Evolutionary conservation across 495 filamentous ascomycete species (phyloP).

Genomic region (Talaromyces adpressus): DNA sequence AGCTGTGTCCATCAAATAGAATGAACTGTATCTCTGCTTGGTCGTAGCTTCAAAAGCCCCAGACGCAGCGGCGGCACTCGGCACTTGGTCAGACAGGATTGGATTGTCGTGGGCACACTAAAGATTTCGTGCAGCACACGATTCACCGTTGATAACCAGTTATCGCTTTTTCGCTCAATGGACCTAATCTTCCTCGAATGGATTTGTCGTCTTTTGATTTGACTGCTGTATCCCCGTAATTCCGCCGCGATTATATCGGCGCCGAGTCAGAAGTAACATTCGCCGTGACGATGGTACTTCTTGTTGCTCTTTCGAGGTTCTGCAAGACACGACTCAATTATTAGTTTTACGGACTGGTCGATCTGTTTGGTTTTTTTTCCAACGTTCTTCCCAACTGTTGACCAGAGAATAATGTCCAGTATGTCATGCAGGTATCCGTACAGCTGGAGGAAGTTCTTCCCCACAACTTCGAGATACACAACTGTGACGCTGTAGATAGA

Average conservation of each 20-base stretch:
- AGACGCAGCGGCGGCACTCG: not conserved
- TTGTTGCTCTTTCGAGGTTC: not conserved
- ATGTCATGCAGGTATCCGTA: not conserved
- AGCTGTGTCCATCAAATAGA: not conserved
- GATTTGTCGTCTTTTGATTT: not conserved
- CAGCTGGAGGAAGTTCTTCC: not conserved
- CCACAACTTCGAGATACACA: not conserved
- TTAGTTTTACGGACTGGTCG: not conserved
- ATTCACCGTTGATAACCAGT: not conserved
- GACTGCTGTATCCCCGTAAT: not conserved
- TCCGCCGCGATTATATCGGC: not conserved
- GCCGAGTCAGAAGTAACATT: constrained; percentile 5
- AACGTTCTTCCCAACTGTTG: constrained; percentile 1
- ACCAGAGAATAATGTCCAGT: not conserved
- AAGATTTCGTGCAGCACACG: constrained; percentile 1
- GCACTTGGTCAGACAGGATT: constrained; percentile 1
- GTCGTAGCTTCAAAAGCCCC: not conserved
- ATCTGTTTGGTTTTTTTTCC: constrained; percentile 1
- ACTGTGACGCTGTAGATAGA: not conserved
- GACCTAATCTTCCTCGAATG: not conserved
- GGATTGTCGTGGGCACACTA: not conserved
- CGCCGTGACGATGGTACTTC: not conserved
- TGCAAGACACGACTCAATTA: not conserved
- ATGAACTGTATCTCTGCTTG: not conserved
- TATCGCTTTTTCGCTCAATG: not conserved